A percentile compares a stretch with the other conserved stretches of the same genome.
phyloP scores from a whole-genome alignment of 331 rosid genomes.

The Telfairia occidentalis region DNA sequence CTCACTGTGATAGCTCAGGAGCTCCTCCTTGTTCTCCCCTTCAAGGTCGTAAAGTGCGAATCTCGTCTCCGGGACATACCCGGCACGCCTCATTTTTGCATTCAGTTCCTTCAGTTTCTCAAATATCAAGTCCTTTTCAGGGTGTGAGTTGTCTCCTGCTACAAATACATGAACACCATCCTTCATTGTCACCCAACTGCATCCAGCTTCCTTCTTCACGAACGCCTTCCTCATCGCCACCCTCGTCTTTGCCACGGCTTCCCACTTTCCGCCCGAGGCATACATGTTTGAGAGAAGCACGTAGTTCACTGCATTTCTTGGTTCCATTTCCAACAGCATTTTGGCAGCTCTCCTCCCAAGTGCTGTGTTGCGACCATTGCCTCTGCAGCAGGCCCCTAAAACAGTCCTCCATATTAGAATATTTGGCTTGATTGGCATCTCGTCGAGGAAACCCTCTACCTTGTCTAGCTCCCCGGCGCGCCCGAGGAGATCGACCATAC shows the following conservation, averaged over 20 bases:
- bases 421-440: slow-evolving; percentile 74
- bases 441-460: slow-evolving; percentile 52
- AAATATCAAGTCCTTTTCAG: slow-evolving; percentile 53
- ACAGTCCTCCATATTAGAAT: slow-evolving; percentile 83
- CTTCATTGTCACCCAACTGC: slow-evolving; percentile 91
- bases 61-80: slow-evolving; percentile 78
- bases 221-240: slow-evolving; percentile 67
- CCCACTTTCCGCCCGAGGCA: slow-evolving; percentile 77
- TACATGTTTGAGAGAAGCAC: slow-evolving; percentile 89
- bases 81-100: slow-evolving; percentile 55
- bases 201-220: slow-evolving; percentile 81
- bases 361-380: slow-evolving; percentile 49
- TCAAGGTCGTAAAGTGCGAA: slow-evolving; percentile 77
- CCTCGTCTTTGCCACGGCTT: slow-evolving; percentile 60
- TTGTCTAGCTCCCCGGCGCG: slow-evolving; percentile 56
- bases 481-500: slow-evolving; percentile 86
- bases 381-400: slow-evolving; percentile 63
- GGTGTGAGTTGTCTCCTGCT: slow-evolving; percentile 75
- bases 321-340: slow-evolving; percentile 68
- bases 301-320: slow-evolving; percentile 68
- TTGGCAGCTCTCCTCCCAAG: slow-evolving; percentile 66
- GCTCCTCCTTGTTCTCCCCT: slow-evolving; percentile 71
- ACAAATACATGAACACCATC: slow-evolving; percentile 83
- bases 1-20: slow-evolving; percentile 79
- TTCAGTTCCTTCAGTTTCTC: slow-evolving; percentile 56